Percentiles rank a stretch among this genome's conserved stretches.
Conservation (phyloP, 106 monocot species). For the Agapanthus africanus region DNA sequence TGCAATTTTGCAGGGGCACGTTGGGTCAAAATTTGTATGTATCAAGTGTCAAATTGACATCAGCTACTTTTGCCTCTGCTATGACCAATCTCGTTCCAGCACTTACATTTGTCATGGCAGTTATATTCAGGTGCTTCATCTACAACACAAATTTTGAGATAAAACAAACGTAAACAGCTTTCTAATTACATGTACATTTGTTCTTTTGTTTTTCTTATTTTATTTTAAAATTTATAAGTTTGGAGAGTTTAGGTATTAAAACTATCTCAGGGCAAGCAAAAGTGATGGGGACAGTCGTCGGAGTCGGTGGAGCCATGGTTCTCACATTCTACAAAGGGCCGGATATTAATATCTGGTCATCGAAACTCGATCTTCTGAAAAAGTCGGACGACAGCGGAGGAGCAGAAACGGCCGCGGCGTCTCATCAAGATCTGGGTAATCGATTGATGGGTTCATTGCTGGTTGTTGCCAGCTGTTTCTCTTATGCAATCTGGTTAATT, state of each 20-base stretch:
- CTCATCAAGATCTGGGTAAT: constrained; percentile 19
- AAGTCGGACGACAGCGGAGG: not conserved
- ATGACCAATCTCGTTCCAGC: constrained; percentile 26
- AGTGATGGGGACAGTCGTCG: constrained; percentile 51
- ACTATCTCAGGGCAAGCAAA: constrained; percentile 46
- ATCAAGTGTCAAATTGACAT: constrained; percentile 16
- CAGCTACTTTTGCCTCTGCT: constrained; percentile 22
- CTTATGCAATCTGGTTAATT: constrained; percentile 62
- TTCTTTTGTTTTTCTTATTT: too few species aligned
- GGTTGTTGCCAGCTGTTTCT: constrained; percentile 44
- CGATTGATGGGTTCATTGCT: constrained; percentile 40
- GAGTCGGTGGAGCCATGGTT: constrained; percentile 76
- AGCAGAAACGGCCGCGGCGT: not conserved
- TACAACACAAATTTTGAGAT: too few species aligned
- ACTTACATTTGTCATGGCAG: constrained; percentile 22
- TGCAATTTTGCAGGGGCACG: constrained; percentile 9
- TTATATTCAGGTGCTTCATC: constrained; percentile 25
- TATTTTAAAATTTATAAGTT: constrained; percentile 15
- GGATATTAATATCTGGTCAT: constrained; percentile 35
- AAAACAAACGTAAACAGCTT: too few species aligned
- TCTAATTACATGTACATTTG: too few species aligned
- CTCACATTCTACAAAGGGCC: constrained; percentile 77
- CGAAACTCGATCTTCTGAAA: constrained; percentile 30
- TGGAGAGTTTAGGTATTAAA: constrained; percentile 42
- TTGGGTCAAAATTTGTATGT: constrained; percentile 22